phyloP scores from a whole-genome alignment of 345 rosid genomes.

The Rhizophora apiculata region DNA sequence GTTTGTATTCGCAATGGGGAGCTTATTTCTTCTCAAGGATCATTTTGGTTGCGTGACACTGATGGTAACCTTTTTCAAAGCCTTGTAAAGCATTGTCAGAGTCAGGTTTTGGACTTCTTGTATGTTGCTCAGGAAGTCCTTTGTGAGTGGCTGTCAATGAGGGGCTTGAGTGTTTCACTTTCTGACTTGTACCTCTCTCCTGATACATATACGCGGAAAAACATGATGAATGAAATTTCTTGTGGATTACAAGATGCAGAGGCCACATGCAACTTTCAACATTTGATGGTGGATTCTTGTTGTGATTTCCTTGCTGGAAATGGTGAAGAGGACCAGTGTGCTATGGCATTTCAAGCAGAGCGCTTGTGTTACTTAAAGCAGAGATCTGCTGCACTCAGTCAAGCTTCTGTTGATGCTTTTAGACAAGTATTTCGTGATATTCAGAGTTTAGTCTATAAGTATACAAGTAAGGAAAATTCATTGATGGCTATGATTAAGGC shows the following conservation, averaged over 20 bases:
- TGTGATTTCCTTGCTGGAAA: conserved; percentile 53
- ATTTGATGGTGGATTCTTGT: conserved; percentile 66
- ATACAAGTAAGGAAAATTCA: conserved; percentile 59
- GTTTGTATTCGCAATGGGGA: conserved; percentile 58
- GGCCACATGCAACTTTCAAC: conserved; percentile 54
- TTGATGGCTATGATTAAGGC: conserved; percentile 76
- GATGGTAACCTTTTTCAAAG: conserved; percentile 70
- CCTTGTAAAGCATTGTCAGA: conserved; percentile 43
- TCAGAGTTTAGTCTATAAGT: conserved; percentile 59
- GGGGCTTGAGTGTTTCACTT: conserved; percentile 83
- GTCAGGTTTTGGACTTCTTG: conserved; percentile 57
- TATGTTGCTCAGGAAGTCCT: conserved; percentile 72
- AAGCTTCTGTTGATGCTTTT: conserved; percentile 71
- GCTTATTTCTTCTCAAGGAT: conserved; percentile 59
- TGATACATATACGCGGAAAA: conserved; percentile 43
- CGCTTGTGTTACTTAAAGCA: conserved; percentile 61
- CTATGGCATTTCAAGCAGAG: conserved; percentile 36
- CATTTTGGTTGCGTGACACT: conserved; percentile 68
- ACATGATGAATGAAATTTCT: conserved; percentile 61
- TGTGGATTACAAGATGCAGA: conserved; percentile 70
- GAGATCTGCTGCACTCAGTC: conserved; percentile 68
- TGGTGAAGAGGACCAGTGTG: conserved; percentile 35
- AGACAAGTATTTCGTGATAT: conserved; percentile 70
- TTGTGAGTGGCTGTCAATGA: conserved; percentile 74
- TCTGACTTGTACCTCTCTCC: conserved; percentile 64